Evolutionary conservation across 441 rosid species (phyloP).

Genomic region (Metrosideros polymorpha): DNA sequence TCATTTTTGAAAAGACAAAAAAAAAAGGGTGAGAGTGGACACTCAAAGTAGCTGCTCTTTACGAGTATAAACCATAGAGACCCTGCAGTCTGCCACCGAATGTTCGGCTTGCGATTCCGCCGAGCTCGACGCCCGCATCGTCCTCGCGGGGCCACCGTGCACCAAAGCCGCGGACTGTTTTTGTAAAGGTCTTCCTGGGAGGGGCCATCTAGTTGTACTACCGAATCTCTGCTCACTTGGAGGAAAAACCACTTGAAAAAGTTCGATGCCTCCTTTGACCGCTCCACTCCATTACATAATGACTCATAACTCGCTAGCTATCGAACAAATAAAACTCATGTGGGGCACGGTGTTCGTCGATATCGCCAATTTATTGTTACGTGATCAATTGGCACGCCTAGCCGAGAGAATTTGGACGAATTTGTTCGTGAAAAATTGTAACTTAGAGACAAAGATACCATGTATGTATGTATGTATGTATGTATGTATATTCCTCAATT

Average conservation of each 20-base stretch:
- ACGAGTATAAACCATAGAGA: fast-evolving
- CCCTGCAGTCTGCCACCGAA: not conserved
- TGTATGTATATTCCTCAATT: too few relatives aligned
- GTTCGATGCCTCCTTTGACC: too few relatives aligned
- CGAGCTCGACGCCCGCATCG: not conserved
- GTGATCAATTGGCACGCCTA: too few relatives aligned
- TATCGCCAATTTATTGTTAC: too few relatives aligned
- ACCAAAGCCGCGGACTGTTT: not conserved
- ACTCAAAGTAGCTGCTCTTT: not conserved
- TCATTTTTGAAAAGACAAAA: not conserved
- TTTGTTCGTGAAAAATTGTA: too few relatives aligned
- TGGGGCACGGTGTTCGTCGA: not conserved
- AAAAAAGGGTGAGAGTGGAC: not conserved
- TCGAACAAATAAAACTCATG: not conserved
- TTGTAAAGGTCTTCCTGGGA: not conserved
- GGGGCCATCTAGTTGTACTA: not conserved
- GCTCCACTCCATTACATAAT: too few relatives aligned
- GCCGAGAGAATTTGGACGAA: too few relatives aligned
- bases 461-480: too few relatives aligned
- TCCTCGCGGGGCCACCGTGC: not conserved
- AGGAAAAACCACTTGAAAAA: not conserved
- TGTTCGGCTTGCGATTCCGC: not conserved
- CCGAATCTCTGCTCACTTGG: too few relatives aligned
- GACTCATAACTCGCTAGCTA: not conserved
- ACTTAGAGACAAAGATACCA: too few relatives aligned